Conservation (phyloP, 2,329 filamentous ascomycete genomes). For the Arthrobotrys iridis region DNA sequence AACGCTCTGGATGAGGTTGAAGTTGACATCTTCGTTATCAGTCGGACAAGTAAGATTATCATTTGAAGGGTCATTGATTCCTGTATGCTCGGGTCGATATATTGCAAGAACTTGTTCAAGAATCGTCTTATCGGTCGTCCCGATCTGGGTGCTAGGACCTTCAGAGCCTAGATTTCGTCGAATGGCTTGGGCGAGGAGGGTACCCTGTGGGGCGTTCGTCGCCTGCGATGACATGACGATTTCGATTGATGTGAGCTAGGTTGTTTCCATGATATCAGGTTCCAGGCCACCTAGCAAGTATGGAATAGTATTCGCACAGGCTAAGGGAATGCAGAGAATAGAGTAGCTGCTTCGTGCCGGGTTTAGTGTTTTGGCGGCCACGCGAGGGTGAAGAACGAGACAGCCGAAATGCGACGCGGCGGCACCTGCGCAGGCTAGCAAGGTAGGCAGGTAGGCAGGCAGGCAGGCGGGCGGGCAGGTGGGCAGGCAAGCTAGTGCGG, state of each 20-base stretch:
- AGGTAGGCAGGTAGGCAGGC: not conserved
- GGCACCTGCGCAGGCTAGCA: not conserved
- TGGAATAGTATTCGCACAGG: too few species aligned
- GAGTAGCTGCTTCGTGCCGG: too few species aligned
- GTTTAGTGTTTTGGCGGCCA: too few species aligned
- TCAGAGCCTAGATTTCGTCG: slow-evolving; percentile 43
- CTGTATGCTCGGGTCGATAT: slow-evolving; percentile 28
- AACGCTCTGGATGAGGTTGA: slow-evolving; percentile 49
- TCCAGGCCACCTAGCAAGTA: not conserved
- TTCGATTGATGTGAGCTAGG: not conserved
- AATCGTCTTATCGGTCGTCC: slow-evolving; percentile 38
- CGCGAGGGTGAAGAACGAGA: not conserved
- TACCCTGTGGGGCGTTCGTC: slow-evolving; percentile 36
- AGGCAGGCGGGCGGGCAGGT: not conserved
- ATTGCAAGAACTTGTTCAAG: slow-evolving; percentile 51
- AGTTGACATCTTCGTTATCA: slow-evolving; percentile 50
- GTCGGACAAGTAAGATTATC: slow-evolving; percentile 26
- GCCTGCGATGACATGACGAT: slow-evolving; percentile 29
- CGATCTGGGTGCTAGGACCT: slow-evolving; percentile 38
- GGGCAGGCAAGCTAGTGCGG: not conserved
- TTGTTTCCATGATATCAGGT: not conserved
- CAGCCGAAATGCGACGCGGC: not conserved
- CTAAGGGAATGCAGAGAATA: too few species aligned
- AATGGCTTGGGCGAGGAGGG: slow-evolving; percentile 51
- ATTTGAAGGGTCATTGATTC: not conserved